Conservation (phyloP, 441 rosid genomes). For the Arabidopsis hybrid region DNA sequence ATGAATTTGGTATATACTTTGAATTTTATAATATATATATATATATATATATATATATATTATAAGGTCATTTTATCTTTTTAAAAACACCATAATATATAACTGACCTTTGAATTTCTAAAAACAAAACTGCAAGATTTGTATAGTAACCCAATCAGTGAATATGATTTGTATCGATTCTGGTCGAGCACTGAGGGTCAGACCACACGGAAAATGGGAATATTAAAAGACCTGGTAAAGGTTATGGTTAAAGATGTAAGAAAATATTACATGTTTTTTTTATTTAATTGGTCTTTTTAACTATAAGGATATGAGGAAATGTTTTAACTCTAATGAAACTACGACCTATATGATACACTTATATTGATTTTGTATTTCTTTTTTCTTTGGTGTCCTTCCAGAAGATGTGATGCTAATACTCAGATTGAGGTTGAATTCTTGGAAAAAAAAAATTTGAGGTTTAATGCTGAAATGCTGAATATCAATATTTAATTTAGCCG, state of each 20-base stretch:
- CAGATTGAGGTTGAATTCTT: neutral
- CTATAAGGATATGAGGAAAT: neutral
- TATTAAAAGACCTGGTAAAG: conserved; percentile 49
- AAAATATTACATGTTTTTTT: neutral
- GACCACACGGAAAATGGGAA: conserved; percentile 65
- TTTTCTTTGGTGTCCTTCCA: neutral
- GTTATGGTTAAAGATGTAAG: neutral
- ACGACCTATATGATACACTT: neutral
- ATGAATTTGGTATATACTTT: too few species aligned
- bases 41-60: too few species aligned
- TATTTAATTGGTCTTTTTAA: neutral
- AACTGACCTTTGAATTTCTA: too few species aligned
- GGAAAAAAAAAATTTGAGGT: neutral
- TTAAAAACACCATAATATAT: too few species aligned
- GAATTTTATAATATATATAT: too few species aligned
- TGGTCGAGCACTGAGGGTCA: conserved; percentile 72
- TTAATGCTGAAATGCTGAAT: neutral
- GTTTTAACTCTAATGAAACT: neutral
- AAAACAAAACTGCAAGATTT: too few species aligned
- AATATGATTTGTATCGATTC: conserved; percentile 66
- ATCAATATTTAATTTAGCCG: too few species aligned
- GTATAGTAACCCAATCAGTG: conserved; percentile 68
- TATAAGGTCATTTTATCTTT: too few species aligned
- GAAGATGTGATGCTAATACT: neutral
- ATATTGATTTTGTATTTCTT: neutral